Conservation (phyloP, 169 alveolate species). For the Cytauxzoon felis region DNA sequence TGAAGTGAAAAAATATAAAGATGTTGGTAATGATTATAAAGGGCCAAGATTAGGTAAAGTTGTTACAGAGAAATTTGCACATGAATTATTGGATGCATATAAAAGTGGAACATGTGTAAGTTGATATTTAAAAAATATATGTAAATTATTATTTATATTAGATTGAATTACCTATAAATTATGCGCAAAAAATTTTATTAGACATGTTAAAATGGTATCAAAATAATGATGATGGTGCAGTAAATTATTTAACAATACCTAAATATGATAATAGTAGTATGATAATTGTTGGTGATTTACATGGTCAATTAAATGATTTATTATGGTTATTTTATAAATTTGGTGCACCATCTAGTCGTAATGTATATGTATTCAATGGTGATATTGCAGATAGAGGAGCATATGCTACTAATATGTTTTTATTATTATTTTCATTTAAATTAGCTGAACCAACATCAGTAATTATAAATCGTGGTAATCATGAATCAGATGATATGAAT, state of each 20-base stretch:
- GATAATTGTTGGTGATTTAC: slow-evolving; percentile 83
- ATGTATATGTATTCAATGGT: slow-evolving; percentile 86
- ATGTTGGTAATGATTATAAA: slow-evolving; percentile 31
- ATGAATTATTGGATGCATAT: slow-evolving; percentile 55
- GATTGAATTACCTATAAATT: slow-evolving; percentile 50
- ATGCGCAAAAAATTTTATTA: slow-evolving; percentile 57
- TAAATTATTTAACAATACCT: slow-evolving; percentile 40
- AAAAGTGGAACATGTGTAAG: slow-evolving; percentile 54
- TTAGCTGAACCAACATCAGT: slow-evolving; percentile 80
- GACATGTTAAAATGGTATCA: slow-evolving; percentile 51
- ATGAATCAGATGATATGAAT: slow-evolving; percentile 87
- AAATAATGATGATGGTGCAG: slow-evolving; percentile 40
- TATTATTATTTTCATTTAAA: slow-evolving; percentile 82
- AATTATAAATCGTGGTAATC: slow-evolving; percentile 87
- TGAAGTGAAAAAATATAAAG: slow-evolving; percentile 18
- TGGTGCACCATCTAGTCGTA: slow-evolving; percentile 84
- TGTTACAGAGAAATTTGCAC: slow-evolving; percentile 56
- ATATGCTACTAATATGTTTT: slow-evolving; percentile 81
- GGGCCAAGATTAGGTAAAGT: slow-evolving; percentile 59
- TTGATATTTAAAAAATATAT: not conserved
- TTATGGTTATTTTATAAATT: slow-evolving; percentile 83
- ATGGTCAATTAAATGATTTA: slow-evolving; percentile 88
- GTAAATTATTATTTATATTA: not conserved
- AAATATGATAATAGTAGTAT: slow-evolving; percentile 46
- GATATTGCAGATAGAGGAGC: slow-evolving; percentile 90